Evolutionary conservation across 163 green algal genomes (phyloP), one percentile per base, ranked within the genome.

Genomic region (Scenedesmus sp.): DNA sequence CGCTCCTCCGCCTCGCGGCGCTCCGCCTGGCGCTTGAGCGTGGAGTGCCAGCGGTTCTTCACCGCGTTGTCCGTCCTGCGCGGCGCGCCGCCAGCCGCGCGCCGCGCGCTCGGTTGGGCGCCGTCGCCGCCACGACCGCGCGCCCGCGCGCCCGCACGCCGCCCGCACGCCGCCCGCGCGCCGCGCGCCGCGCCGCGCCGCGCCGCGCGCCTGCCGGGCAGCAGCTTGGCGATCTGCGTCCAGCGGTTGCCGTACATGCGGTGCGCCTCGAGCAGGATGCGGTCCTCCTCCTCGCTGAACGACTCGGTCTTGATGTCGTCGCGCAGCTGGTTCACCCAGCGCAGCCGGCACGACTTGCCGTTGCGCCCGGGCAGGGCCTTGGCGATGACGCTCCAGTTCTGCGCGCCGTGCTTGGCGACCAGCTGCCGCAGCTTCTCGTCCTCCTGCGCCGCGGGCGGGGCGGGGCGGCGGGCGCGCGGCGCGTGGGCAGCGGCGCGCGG

Each of bases 1-100:
- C 18, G 39, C 53, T 75, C 69, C 22, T 75, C 71, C 63, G 63
- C 56, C 56, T 78, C 50, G 28, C 75, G 74, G n/a, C 62, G 47
- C 17, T 81, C 74, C 31, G 64, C 75, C 29, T 82, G 63, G 36
- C 75, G 63, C 76, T 84, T 84, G 22, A 84, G 70, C 9, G 56
- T 81, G 22, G 69, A 70, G 76, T 84, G 64, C 76, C 77, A 87
- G 47, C 69, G 70, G 76, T 87, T 87, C 70, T 87, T 87, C 5
- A 87, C 70, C 7, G 81, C 66, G 50, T 87, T 87, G 81, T 87
- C 81, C 20, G 81, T 87, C 54, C 81, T 71, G 66, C 66, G 31
- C 51, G 62, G 6, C n/a, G 31, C 0, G 3, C n/a, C n/a, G n/a
- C n/a, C n/a, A n/a, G n/a, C n/a, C n/a, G n/a, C n/a, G n/a, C n/a